Percentiles rank a stretch among this genome's conserved stretches.
These are phyloP conservation scores for Aspergillus sp. DNA, from an alignment of 2,329 filamentous ascomycete species.

Conservation along the genomic window DNA sequence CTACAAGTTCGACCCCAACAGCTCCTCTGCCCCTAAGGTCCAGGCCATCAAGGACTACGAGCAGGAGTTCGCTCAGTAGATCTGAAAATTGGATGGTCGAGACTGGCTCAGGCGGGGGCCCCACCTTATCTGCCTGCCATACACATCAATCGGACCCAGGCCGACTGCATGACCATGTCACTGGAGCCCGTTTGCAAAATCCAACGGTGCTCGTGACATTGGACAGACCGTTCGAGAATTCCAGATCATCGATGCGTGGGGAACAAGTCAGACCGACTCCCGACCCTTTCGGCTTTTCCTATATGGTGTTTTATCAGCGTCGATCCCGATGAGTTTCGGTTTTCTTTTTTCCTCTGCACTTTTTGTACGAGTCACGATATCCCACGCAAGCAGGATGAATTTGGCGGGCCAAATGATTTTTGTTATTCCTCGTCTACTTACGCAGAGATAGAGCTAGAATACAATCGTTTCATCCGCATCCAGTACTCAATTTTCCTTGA, in stretches of 20 bases:
- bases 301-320: slow-evolving; percentile 9
- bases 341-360: slow-evolving; percentile 1
- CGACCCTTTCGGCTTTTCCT: background rate
- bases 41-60: slow-evolving; percentile 49
- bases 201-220: slow-evolving; percentile 6
- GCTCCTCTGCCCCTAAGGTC: slow-evolving; percentile 62
- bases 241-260: background rate
- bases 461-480: slow-evolving; percentile 2
- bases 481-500: background rate
- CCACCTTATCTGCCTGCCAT: slow-evolving; percentile 2
- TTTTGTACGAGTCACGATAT: slow-evolving; percentile 26
- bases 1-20: slow-evolving; percentile 73
- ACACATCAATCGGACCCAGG: slow-evolving; percentile 3
- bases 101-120: background rate
- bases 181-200: slow-evolving; percentile 1
- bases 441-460: slow-evolving; percentile 13
- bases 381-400: slow-evolving; percentile 23
- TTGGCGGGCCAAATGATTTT: slow-evolving; percentile 18
- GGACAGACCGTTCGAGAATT: slow-evolving; percentile 5
- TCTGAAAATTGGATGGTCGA: background rate
- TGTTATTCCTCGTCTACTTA: slow-evolving; percentile 4
- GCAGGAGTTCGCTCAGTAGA: slow-evolving; percentile 30
- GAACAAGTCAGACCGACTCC: background rate
- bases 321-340: background rate
- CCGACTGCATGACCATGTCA: slow-evolving; percentile 6